These are phyloP conservation scores for Tillandsia fasciculata DNA, from an alignment of 176 grass and related monocot species.

Conservation along the genomic window DNA sequence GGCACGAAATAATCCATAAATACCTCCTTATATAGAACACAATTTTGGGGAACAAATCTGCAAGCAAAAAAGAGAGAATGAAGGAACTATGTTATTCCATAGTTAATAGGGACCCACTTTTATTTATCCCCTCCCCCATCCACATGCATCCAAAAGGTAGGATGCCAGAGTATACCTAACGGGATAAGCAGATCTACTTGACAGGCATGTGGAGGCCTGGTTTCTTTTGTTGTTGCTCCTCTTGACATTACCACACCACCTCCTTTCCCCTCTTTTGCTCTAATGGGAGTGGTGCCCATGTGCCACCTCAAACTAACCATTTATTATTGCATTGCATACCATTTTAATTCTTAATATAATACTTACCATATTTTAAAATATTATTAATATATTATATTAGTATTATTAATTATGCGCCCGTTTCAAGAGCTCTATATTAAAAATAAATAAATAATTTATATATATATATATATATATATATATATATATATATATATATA, in stretches of 20 bases:
- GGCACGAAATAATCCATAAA: too few relatives aligned
- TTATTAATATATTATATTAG: too few relatives aligned
- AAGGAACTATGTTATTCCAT: not conserved
- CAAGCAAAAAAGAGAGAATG: too few relatives aligned
- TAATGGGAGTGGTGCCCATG: slow-evolving; percentile 10
- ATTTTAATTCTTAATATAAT: too few relatives aligned
- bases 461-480: too few relatives aligned
- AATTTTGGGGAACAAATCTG: too few relatives aligned
- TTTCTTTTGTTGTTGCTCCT: slow-evolving; percentile 11
- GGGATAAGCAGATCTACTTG: slow-evolving; percentile 19
- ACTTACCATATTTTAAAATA: too few relatives aligned
- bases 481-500: too few relatives aligned
- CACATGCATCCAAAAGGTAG: slow-evolving; percentile 12
- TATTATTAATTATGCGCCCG: too few relatives aligned
- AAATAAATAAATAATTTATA: too few relatives aligned
- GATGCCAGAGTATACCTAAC: slow-evolving; percentile 13
- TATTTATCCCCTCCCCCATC: not conserved
- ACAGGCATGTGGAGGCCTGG: slow-evolving; percentile 19
- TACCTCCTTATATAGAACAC: too few relatives aligned
- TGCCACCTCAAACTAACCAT: slow-evolving; percentile 8
- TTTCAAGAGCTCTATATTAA: too few relatives aligned
- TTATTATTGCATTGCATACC: not conserved
- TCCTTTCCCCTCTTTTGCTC: not conserved
- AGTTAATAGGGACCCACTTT: not conserved
- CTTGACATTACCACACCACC: not conserved